Base-by-base conservation (phyloP, 192 early-diverging fungal species). In the Spizellomyces punctatus region DNA sequence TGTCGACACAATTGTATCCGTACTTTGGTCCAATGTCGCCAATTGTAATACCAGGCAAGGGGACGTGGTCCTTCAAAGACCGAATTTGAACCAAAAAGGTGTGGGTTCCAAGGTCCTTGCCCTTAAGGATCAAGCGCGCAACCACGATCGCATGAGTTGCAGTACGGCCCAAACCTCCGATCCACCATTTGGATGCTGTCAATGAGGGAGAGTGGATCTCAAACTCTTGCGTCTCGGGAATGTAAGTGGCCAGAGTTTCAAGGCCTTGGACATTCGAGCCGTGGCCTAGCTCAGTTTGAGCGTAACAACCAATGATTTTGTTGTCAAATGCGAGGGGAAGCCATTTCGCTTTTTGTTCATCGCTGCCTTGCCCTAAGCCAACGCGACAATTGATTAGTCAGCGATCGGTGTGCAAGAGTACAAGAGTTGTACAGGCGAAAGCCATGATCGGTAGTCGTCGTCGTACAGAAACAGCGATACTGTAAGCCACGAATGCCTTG, bases 11-110 rank as follows among this genome's bases (percentile, higher is more conserved):
- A 73, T 93, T 92, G 83, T 89, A 92, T 10, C 94, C 94, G 67
- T 93, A 91, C 85, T 95, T 95, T 52, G 92, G 91, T 10, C 94
- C 94, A 73, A 95, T 86, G 65, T 95, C 92, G 56, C 92, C 92
- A n/a, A 93, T 88, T 47, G 87, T 91, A 63, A 95, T 85, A 62
- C 94, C 92, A 5, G 82, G 74, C 63, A 95, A 74, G 62, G 90
- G 87, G 66, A 75, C 80, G 78, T 95, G 94, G 63, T 88, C 85
- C 66, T 86, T 81, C 41, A 88, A 76, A 17, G 88, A 89, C 63
- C 94, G 92, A 47, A 95, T 89, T 9, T 89, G 94, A 47, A 94
- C 92, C 27, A 89, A 78, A 64, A 95, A 91, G 2, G 92, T 89
- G 66, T 91, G 90, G 8, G 91, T 89, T 16, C 94, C 94, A 69